phyloP scores from a whole-genome alignment of 2,329 filamentous ascomycete species.

The Albifimbria verrucaria region DNA sequence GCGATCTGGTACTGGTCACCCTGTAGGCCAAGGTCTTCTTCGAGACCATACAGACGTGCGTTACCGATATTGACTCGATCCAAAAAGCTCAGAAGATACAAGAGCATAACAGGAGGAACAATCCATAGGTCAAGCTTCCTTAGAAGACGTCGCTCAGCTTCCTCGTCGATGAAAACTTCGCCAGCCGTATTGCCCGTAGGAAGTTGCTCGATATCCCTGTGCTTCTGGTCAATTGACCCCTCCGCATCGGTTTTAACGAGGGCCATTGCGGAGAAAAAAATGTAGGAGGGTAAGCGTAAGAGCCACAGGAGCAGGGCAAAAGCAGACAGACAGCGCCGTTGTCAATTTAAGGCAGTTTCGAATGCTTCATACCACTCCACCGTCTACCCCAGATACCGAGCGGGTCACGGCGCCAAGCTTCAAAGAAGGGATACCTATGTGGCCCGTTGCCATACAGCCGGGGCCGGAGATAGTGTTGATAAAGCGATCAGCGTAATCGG shows the following conservation, averaged over 20 bases:
- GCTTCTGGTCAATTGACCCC: not conserved
- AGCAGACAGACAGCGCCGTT: not conserved
- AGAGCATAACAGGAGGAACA: conserved; percentile 57
- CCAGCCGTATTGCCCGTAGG: conserved; percentile 3
- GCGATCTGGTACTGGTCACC: conserved; percentile 54
- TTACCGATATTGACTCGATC: conserved; percentile 47
- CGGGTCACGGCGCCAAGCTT: too few species aligned
- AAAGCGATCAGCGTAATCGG: not conserved
- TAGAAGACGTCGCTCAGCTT: conserved; percentile 37
- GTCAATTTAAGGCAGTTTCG: not conserved
- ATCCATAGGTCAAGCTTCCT: conserved; percentile 60
- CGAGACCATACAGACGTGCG: conserved; percentile 59
- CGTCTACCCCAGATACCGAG: not conserved
- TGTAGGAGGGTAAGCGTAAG: not conserved
- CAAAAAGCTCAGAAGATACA: conserved; percentile 48
- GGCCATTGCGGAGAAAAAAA: not conserved
- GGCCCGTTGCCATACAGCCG: not conserved
- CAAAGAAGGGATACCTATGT: not conserved
- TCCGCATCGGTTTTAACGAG: not conserved
- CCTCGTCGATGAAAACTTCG: conserved; percentile 25
- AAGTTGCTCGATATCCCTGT: conserved; percentile 18
- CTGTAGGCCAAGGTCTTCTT: conserved; percentile 55
- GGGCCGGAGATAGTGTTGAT: not conserved
- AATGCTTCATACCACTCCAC: not conserved
- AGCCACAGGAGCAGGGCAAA: not conserved